Conservation (phyloP, 805 yeast genomes). For the Metschnikowia noctiluminum region DNA sequence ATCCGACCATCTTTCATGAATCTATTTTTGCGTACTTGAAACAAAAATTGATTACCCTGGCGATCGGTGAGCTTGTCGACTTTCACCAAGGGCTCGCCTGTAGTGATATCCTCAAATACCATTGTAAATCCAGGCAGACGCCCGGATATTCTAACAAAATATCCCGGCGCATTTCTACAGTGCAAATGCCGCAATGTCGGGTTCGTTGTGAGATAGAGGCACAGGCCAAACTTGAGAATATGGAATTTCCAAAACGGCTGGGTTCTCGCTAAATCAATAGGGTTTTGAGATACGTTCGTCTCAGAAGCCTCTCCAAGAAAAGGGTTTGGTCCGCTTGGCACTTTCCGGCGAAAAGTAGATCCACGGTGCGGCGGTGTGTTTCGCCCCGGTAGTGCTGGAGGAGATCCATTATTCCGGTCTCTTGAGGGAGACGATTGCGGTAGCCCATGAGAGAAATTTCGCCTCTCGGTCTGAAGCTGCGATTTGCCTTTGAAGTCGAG, state of each 20-base stretch:
- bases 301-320: not conserved
- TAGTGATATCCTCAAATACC: slow-evolving; percentile 16
- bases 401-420: not conserved
- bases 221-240: slow-evolving; percentile 49
- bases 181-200: slow-evolving; percentile 59
- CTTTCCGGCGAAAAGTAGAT: slow-evolving; percentile 8
- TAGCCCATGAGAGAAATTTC: not conserved
- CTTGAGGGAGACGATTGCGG: slow-evolving; percentile 1
- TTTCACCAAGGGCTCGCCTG: slow-evolving; percentile 13
- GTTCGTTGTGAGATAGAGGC: slow-evolving; percentile 61
- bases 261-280: not conserved
- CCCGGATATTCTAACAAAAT: slow-evolving; percentile 36
- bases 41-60: slow-evolving; percentile 4
- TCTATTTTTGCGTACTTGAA: slow-evolving; percentile 4
- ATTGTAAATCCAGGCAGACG: slow-evolving; percentile 3
- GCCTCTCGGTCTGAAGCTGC: not conserved
- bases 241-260: slow-evolving; percentile 62
- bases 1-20: slow-evolving; percentile 4
- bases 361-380: slow-evolving; percentile 1
- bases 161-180: slow-evolving; percentile 62
- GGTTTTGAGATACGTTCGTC: not conserved
- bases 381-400: not conserved
- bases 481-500: not conserved
- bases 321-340: slow-evolving; percentile 12
- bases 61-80: slow-evolving; percentile 5